Evolutionary conservation across 371 early-diverging fungal species (phyloP).

Genomic region (Mortierella sp.): DNA sequence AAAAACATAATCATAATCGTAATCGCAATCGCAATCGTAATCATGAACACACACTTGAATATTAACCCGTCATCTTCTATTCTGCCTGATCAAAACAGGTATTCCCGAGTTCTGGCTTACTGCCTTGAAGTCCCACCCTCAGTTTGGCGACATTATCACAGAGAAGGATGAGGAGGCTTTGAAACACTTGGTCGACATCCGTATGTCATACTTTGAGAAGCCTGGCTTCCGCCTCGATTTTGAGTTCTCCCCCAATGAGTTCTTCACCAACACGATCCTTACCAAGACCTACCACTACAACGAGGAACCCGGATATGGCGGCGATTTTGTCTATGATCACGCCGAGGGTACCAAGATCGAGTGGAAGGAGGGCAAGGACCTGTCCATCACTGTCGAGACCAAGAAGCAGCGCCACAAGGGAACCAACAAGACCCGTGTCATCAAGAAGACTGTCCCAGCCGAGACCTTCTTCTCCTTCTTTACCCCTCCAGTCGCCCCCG

Average conservation of each 20-base stretch:
- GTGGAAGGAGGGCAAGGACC: conserved; percentile 97
- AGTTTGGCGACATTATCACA: conserved; percentile 84
- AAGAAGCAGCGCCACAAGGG: conserved; percentile 98
- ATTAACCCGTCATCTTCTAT: background rate
- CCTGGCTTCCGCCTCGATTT: conserved; percentile 96
- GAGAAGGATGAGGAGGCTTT: conserved; percentile 90
- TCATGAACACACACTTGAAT: background rate
- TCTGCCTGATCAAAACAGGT: conserved; percentile 48
- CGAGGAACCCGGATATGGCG: conserved; percentile 76
- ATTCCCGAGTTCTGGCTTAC: conserved; percentile 96
- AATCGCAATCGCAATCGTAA: background rate
- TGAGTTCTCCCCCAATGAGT: conserved; percentile 88
- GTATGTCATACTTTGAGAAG: conserved; percentile 83
- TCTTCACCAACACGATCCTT: conserved; percentile 86
- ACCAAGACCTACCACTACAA: conserved; percentile 93
- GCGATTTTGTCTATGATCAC: conserved; percentile 88
- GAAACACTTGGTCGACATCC: conserved; percentile 86
- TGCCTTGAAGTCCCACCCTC: conserved; percentile 85
- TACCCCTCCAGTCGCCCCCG: conserved; percentile 81
- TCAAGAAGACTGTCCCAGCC: conserved; percentile 93
- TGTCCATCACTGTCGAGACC: conserved; percentile 90
- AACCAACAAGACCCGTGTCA: conserved; percentile 96
- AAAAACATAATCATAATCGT: background rate
- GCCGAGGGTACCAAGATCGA: conserved; percentile 90
- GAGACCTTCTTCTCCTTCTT: conserved; percentile 98